phyloP scores from a whole-genome alignment of 352 stramenopile genomes.

The Phytopythium mirpurense region DNA sequence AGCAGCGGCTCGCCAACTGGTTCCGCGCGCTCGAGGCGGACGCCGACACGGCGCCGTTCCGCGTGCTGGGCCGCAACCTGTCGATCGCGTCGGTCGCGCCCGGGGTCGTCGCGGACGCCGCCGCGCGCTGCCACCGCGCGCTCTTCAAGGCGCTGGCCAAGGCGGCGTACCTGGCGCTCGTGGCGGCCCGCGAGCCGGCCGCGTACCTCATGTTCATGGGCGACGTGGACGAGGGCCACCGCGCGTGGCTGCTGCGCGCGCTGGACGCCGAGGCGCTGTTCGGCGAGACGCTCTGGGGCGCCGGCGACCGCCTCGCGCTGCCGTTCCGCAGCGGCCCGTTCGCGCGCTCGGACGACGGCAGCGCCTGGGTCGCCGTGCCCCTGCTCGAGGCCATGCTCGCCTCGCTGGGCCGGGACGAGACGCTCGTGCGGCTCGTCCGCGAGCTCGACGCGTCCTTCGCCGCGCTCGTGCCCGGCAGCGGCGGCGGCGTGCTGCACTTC shows the following conservation, averaged over 20 bases:
- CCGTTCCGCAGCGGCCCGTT: conserved; percentile 26
- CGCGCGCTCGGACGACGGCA: conserved; percentile 39
- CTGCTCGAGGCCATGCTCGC: conserved; percentile 27
- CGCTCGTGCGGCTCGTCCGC: conserved; percentile 11
- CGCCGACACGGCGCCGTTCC: conserved; percentile 14
- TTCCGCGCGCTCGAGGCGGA: conserved; percentile 23
- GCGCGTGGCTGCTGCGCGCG: conserved; percentile 29
- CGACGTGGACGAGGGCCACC: conserved; percentile 23
- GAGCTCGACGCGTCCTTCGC: conserved; percentile 28
- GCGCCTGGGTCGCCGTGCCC: conserved; percentile 29
- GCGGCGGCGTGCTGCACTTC: conserved; percentile 31
- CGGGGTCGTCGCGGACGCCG: conserved; percentile 14
- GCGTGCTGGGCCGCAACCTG: conserved; percentile 20
- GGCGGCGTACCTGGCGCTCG: conserved; percentile 27
- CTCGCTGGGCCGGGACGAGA: conserved; percentile 15
- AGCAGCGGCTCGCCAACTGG: conserved; percentile 20
- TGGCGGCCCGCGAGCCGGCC: conserved; percentile 24
- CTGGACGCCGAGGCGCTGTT: conserved; percentile 24
- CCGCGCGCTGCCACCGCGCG: conserved; percentile 33
- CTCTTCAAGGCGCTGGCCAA: conserved; percentile 43
- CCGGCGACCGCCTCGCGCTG: conserved; percentile 19
- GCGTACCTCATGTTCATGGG: conserved; percentile 49
- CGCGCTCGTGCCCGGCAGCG: conserved; percentile 21
- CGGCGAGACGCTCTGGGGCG: conserved; percentile 27
- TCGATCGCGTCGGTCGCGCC: conserved; percentile 8